A percentile compares a stretch with the other conserved stretches of the same genome.
phyloP scores from a whole-genome alignment of 345 rosid genomes.

The Brassica cretica region DNA sequence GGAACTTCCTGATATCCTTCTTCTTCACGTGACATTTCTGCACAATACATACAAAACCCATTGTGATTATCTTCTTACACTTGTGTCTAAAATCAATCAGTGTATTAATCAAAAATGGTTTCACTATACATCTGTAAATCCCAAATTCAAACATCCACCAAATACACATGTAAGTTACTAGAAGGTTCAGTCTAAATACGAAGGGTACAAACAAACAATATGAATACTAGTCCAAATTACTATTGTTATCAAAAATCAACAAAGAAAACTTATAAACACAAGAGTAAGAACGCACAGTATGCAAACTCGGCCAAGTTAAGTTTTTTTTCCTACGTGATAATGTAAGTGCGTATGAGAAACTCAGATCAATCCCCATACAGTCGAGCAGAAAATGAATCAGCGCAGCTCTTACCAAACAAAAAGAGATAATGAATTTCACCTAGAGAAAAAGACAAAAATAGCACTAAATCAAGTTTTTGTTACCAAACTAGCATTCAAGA shows the following conservation, averaged over 20 bases:
- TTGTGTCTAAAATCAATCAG: not conserved
- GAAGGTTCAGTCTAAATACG: not conserved
- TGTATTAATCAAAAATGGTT: not conserved
- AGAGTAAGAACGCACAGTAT: not conserved
- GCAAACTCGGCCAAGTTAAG: not conserved
- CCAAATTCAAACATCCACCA: not conserved
- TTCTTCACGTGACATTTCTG: conserved; percentile 1
- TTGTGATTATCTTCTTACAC: not conserved
- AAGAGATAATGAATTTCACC: not conserved
- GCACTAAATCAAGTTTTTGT: no score
- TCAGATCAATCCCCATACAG: not conserved
- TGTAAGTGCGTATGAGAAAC: not conserved
- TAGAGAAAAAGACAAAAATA: no score
- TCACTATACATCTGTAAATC: not conserved
- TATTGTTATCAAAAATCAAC: not conserved
- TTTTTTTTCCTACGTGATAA: not conserved
- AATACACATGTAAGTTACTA: not conserved
- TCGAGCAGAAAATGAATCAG: not conserved
- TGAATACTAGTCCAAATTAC: not conserved
- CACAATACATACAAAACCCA: not conserved
- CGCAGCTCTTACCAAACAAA: not conserved
- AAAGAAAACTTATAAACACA: not conserved
- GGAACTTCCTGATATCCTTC: conserved; percentile 37
- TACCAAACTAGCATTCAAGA: no score
- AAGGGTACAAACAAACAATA: not conserved